These are phyloP conservation scores for Epichloe baconii DNA, from an alignment of 2,329 filamentous ascomycete genomes.

Conservation along the genomic window DNA sequence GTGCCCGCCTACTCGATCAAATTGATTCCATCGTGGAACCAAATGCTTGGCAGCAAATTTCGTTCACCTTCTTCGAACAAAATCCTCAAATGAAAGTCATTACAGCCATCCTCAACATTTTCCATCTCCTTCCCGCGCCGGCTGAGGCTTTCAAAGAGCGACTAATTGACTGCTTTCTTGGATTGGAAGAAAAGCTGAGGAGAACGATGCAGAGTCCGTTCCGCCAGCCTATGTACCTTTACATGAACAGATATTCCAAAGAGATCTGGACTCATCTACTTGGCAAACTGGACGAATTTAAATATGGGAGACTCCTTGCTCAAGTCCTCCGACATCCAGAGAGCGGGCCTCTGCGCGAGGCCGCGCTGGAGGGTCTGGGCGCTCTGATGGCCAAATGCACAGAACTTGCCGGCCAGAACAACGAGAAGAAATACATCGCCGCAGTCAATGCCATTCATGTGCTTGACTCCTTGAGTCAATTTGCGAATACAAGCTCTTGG, in stretches of 20 bases:
- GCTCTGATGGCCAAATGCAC: conserved; percentile 55
- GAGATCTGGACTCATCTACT: conserved; percentile 75
- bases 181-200: conserved; percentile 72
- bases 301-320: conserved; percentile 80
- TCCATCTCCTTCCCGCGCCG: conserved; percentile 83
- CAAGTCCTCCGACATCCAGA: conserved; percentile 69
- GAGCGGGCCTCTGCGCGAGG: conserved; percentile 61
- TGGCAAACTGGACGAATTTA: conserved; percentile 68
- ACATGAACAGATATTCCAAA: conserved; percentile 82
- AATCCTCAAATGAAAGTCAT: conserved; percentile 89
- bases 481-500: conserved; percentile 54
- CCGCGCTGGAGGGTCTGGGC: conserved; percentile 60
- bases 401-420: conserved; percentile 49
- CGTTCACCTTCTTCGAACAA: conserved; percentile 90
- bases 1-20: conserved; percentile 81
- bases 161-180: conserved; percentile 79
- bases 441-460: conserved; percentile 82
- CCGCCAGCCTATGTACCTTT: conserved; percentile 78
- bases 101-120: conserved; percentile 89
- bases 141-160: conserved; percentile 85
- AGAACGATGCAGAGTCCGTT: conserved; percentile 88
- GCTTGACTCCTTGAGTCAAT: conserved; percentile 63
- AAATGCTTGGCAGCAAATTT: conserved; percentile 69
- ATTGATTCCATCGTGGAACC: conserved; percentile 83
- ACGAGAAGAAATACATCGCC: conserved; percentile 54